phyloP scores from a whole-genome alignment of 306 rosid genomes.

The Malus orientalis region DNA sequence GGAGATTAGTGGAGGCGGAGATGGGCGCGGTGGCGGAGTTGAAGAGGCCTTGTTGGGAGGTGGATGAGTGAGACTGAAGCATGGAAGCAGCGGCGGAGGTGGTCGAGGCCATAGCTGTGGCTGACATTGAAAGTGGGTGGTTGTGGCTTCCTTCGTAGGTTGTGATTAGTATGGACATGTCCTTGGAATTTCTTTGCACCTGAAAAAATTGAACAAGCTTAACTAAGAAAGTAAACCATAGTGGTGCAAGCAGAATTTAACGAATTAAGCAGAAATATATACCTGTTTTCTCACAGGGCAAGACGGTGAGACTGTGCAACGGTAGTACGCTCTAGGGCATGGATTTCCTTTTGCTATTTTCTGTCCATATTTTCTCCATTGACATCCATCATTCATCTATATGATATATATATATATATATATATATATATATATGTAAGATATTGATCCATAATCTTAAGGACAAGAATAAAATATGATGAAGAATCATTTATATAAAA shows the following conservation, averaged over 20 bases:
- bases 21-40: slow-evolving; percentile 20
- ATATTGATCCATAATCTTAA: neutral
- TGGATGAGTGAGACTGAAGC: slow-evolving; percentile 42
- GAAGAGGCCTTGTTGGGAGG: slow-evolving; percentile 21
- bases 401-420: neutral
- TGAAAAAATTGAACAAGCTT: slow-evolving; percentile 12
- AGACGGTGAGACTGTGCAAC: slow-evolving; percentile 57
- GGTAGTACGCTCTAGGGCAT: slow-evolving; percentile 69
- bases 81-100: slow-evolving; percentile 63
- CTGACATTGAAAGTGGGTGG: slow-evolving; percentile 61
- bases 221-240: neutral
- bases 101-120: slow-evolving; percentile 63
- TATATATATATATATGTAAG: neutral
- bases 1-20: slow-evolving; percentile 10
- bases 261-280: neutral
- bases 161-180: slow-evolving; percentile 60
- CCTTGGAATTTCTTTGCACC: slow-evolving; percentile 72
- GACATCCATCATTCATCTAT: slow-evolving; percentile 80
- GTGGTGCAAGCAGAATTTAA: neutral
- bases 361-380: slow-evolving; percentile 90
- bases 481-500: neutral
- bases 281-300: slow-evolving; percentile 82
- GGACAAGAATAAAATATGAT: neutral
- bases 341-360: slow-evolving; percentile 84
- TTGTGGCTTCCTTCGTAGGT: slow-evolving; percentile 73